A percentile compares a stretch with the other conserved stretches of the same genome.
Evolutionary conservation across 169 alveolate genomes (phyloP).

Genomic region (Babesia bovis): DNA sequence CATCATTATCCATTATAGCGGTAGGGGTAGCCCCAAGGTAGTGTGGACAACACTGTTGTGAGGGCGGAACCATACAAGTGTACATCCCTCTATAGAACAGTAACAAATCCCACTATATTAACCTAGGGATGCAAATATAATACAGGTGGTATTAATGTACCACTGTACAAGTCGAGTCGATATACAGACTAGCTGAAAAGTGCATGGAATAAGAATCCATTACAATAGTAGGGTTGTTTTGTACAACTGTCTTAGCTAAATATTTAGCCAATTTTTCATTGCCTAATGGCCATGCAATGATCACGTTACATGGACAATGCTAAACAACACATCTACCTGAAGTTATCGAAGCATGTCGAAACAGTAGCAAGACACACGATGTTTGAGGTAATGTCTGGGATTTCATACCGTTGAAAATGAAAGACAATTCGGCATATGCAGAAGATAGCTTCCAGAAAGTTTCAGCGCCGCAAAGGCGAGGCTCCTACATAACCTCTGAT

Average conservation of each 20-base stretch:
- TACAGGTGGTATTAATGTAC: too few relatives aligned
- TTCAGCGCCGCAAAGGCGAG: conserved; percentile 38
- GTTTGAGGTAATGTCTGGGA: neutral
- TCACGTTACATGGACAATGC: too few relatives aligned
- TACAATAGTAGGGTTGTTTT: too few relatives aligned
- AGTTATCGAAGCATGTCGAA: neutral
- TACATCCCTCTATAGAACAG: too few relatives aligned
- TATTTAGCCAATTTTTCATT: too few relatives aligned
- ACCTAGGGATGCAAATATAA: too few relatives aligned
- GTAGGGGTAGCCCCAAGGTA: conserved; percentile 8
- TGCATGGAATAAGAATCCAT: too few relatives aligned
- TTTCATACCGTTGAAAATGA: conserved; percentile 4
- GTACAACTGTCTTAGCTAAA: too few relatives aligned
- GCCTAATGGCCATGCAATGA: too few relatives aligned
- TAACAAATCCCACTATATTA: too few relatives aligned
- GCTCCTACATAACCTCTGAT: conserved; percentile 15
- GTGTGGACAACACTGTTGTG: conserved; percentile 14
- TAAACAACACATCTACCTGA: neutral
- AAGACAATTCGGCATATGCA: conserved; percentile 2
- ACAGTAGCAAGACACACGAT: neutral
- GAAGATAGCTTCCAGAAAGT: conserved; percentile 2
- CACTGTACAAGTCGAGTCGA: too few relatives aligned
- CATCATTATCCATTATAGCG: neutral
- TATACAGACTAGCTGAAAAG: too few relatives aligned
- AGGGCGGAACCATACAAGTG: neutral